Conservation (phyloP, 495 filamentous ascomycete species). For the Hypoxylon perforatum region DNA sequence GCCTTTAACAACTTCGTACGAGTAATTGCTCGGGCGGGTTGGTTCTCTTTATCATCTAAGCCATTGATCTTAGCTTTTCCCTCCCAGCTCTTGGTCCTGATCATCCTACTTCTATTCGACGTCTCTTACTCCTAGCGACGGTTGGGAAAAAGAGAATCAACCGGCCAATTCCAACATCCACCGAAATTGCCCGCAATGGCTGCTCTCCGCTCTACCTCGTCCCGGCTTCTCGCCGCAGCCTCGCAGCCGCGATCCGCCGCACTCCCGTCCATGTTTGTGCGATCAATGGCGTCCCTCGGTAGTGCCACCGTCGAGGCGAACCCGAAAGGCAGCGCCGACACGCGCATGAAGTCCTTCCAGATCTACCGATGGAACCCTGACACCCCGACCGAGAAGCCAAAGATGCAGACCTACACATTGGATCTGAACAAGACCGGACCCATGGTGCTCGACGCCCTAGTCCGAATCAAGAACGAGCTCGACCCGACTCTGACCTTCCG, state of each 20-base stretch:
- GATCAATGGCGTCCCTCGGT: constrained; percentile 60
- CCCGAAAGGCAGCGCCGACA: constrained; percentile 62
- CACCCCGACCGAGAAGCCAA: constrained; percentile 86
- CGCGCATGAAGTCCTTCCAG: constrained; percentile 92
- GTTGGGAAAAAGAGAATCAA: constrained; percentile 18
- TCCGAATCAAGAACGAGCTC: constrained; percentile 98
- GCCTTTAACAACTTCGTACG: constrained; percentile 6
- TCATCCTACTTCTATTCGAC: background rate
- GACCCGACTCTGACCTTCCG: constrained; percentile 97
- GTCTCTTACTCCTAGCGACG: constrained; percentile 6
- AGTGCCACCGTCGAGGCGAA: constrained; percentile 66
- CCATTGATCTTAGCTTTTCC: background rate
- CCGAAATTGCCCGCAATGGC: constrained; percentile 68
- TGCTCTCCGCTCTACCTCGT: constrained; percentile 75
- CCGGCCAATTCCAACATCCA: constrained; percentile 1
- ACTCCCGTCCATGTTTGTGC: constrained; percentile 49
- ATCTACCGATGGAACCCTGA: constrained; percentile 99
- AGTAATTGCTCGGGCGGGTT: constrained; percentile 31
- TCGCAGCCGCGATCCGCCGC: constrained; percentile 50
- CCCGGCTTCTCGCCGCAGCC: constrained; percentile 69
- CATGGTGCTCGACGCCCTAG: constrained; percentile 96
- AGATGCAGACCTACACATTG: constrained; percentile 92
- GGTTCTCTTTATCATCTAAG: constrained; percentile 10
- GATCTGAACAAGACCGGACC: constrained; percentile 98
- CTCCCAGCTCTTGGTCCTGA: too few relatives aligned